Conservation (phyloP, 495 filamentous ascomycete genomes). For the Penicillium salamii region DNA sequence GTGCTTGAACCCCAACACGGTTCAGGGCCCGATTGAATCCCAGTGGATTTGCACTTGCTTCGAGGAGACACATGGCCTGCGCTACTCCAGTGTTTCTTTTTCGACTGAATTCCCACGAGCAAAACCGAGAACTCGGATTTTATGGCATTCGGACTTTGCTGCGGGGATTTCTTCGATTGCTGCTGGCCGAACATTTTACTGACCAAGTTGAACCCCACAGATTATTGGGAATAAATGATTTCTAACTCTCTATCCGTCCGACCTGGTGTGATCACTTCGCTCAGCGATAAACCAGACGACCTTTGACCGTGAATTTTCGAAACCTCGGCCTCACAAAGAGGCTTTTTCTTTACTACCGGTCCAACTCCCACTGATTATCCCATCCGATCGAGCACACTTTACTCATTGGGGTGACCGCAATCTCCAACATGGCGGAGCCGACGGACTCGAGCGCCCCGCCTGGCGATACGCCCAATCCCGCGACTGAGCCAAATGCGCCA, state of each 20-base stretch:
- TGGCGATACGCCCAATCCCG: constrained; percentile 27
- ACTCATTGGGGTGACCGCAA: constrained; percentile 4
- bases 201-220: constrained; percentile 12
- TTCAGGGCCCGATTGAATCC: neutral
- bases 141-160: neutral
- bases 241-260: constrained; percentile 17
- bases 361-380: neutral
- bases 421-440: constrained; percentile 34
- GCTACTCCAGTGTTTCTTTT: neutral
- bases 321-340: constrained; percentile 5
- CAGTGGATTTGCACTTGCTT: neutral
- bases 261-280: constrained; percentile 27
- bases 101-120: neutral
- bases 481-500: constrained; percentile 22
- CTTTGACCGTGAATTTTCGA: constrained; percentile 21
- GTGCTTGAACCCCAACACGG: too few species aligned
- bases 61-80: neutral
- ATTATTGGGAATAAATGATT: constrained; percentile 31
- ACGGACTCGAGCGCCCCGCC: constrained; percentile 29
- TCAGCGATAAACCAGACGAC: constrained; percentile 20
- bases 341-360: neutral
- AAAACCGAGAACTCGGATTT: neutral
- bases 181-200: constrained; percentile 8
- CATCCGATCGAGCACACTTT: neutral
- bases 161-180: neutral